phyloP scores from a whole-genome alignment of 2,329 filamentous ascomycete genomes.

The Botrytis pseudocinerea region DNA sequence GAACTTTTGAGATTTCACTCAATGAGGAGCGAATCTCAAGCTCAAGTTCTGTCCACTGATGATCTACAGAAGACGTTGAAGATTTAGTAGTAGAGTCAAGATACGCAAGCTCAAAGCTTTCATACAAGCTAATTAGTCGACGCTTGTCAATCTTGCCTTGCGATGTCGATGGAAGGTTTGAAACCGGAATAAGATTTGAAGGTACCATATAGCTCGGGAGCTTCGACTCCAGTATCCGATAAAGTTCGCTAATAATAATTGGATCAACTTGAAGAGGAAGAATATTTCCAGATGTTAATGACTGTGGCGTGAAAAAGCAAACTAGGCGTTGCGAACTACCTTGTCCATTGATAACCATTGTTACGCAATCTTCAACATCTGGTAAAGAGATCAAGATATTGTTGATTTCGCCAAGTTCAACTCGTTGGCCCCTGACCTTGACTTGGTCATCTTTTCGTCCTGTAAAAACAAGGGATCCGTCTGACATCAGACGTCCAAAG shows the following conservation, averaged over 20 bases:
- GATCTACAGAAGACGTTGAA: conserved; percentile 26
- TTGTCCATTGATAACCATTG: conserved; percentile 54
- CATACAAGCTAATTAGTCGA: conserved; percentile 52
- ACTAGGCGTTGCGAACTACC: conserved; percentile 56
- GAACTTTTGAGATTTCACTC: conserved; percentile 35
- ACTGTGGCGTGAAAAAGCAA: conserved; percentile 64
- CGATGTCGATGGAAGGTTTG: conserved; percentile 66
- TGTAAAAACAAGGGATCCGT: conserved; percentile 72
- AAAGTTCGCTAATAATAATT: conserved; percentile 49
- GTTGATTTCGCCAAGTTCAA: conserved; percentile 78
- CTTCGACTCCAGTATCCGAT: conserved; percentile 52
- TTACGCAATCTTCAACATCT: conserved; percentile 61
- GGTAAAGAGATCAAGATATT: conserved; percentile 55
- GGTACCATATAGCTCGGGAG: conserved; percentile 81
- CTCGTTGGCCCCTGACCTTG: conserved; percentile 76
- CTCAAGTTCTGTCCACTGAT: conserved; percentile 57
- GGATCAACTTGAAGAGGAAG: conserved; percentile 43
- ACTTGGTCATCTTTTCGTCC: conserved; percentile 78
- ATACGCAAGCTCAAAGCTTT: conserved; percentile 46
- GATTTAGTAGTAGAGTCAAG: conserved; percentile 44
- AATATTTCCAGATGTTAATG: conserved; percentile 20
- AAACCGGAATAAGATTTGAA: conserved; percentile 68
- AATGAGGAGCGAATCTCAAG: conserved; percentile 50
- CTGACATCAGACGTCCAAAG: conserved; percentile 73
- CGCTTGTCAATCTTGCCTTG: conserved; percentile 73